Base-by-base conservation (phyloP, 164 flowering plant species). In the Dillenia turbinata region DNA sequence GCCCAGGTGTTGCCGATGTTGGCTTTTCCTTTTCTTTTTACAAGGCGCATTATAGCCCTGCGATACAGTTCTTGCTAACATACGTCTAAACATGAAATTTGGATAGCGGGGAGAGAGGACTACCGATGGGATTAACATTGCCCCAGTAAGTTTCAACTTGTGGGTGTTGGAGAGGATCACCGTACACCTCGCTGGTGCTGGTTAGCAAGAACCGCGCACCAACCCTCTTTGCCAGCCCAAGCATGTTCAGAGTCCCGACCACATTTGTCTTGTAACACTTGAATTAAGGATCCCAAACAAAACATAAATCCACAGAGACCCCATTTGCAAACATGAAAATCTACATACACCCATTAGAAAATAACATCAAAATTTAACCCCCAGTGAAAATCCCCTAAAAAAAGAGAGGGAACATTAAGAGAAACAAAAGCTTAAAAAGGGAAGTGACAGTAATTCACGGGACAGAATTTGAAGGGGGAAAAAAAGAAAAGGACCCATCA, bases 81-180 rank as follows among this genome's bases (percentile, higher is more conserved):
- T 61, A 51, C 55, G 59, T 59, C 45, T 33, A 52, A 12, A 22
- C 11, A 24, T n/a, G 11, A 16, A 61, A 40, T 9, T 3, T 52
- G 54, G 49, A 63, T 40, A 45, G 49, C 48, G 15, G 22, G 40
- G 52, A 52, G 22, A 4, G 50, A 9, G 16, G 62, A 73, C 19
- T 8, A 90, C 98, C 98, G 52, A 93, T 93, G 61, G 98, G 98
- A 67, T 93, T 93, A 47, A 93, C 98, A 72, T 93, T 93, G 62
- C 98, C 98, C 98, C 98, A 93, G 81, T 93, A 93, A 9, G 97
- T 87, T 61, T 93, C 98, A 10, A 77, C 84, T 67, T 93, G 98
- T 0, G 98, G 98, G 59, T 93, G 98, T 52, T 93, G 91, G 59
- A 93, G 79, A 33, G 98, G 98, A 76, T 93, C 98, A 11, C 98